Conservation (phyloP, 164 flowering plant species). For the Warburgia ugandensis region DNA sequence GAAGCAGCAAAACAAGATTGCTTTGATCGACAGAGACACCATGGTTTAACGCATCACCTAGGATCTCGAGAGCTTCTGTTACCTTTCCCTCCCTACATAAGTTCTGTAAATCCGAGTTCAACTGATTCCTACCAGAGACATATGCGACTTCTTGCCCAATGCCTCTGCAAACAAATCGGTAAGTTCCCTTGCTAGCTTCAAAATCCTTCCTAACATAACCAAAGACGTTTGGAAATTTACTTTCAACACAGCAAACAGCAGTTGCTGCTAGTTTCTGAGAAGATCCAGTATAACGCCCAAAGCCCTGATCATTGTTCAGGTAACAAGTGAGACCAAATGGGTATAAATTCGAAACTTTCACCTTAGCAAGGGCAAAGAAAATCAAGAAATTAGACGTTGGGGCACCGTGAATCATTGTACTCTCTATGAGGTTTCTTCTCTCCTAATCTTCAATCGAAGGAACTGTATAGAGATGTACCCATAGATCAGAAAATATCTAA, state of each 20-base stretch:
- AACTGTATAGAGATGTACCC: background rate
- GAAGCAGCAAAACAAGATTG: too few relatives aligned
- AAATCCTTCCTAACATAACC: background rate
- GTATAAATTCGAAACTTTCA: background rate
- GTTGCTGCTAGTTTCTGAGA: too few relatives aligned
- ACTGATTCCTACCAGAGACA: slow-evolving; percentile 2
- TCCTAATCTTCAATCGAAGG: background rate
- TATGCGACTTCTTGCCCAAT: slow-evolving; percentile 1
- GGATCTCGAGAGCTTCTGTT: too few relatives aligned
- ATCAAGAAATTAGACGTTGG: slow-evolving; percentile 13
- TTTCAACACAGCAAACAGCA: too few relatives aligned
- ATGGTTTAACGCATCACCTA: too few relatives aligned
- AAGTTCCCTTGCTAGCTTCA: slow-evolving; percentile 1
- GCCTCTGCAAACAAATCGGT: slow-evolving; percentile 4
- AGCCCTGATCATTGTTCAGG: too few relatives aligned
- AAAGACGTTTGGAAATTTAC: too few relatives aligned
- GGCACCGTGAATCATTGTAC: slow-evolving; percentile 10
- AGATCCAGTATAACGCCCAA: too few relatives aligned
- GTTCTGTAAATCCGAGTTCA: too few relatives aligned
- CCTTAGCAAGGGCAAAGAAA: slow-evolving; percentile 1
- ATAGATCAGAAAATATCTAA: background rate
- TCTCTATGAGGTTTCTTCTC: background rate
- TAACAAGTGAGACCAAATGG: background rate
- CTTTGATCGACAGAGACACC: too few relatives aligned
- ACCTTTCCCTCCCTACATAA: too few relatives aligned